Evolutionary conservation across 2,329 filamentous ascomycete species (phyloP).

Genomic region (Ophidiomyces ophidiicola): DNA sequence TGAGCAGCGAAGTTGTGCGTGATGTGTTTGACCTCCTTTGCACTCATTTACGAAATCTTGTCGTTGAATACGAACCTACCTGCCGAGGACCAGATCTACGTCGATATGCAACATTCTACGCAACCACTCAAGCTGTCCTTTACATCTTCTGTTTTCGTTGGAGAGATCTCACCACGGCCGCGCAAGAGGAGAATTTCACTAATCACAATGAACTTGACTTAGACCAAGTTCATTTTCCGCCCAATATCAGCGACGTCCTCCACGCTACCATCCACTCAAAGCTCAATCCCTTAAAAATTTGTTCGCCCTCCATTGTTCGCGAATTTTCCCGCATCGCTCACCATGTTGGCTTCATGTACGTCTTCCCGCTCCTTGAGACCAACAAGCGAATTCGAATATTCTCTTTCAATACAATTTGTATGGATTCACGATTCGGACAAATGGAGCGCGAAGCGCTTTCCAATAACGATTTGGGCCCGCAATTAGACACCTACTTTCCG

Average conservation of each 20-base stretch:
- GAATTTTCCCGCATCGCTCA: constrained; percentile 83
- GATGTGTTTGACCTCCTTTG: constrained; percentile 71
- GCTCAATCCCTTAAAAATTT: constrained; percentile 91
- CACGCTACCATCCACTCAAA: constrained; percentile 69
- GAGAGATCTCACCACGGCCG: constrained; percentile 65
- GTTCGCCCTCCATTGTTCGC: constrained; percentile 75
- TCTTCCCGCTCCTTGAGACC: constrained; percentile 74
- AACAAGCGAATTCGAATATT: constrained; percentile 83
- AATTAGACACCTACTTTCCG: constrained; percentile 89
- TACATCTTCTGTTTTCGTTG: constrained; percentile 98
- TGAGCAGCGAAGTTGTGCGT: constrained; percentile 63
- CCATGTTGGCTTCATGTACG: constrained; percentile 76
- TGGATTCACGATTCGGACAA: constrained; percentile 29
- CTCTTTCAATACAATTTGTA: constrained; percentile 42
- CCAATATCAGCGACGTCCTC: constrained; percentile 60
- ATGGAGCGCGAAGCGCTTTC: constrained; percentile 44
- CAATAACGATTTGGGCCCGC: constrained; percentile 63
- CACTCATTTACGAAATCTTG: constrained; percentile 62
- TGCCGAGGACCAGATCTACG: constrained; percentile 78
- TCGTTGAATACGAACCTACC: constrained; percentile 55
- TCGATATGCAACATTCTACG: constrained; percentile 74
- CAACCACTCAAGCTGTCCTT: constrained; percentile 73
- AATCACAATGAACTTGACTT: constrained; percentile 44
- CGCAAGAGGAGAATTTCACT: constrained; percentile 39
- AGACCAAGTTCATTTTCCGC: constrained; percentile 67